These are phyloP conservation scores for Myochromella boudieri DNA, from an alignment of 768 basidiomycete genomes.

Conservation along the genomic window DNA sequence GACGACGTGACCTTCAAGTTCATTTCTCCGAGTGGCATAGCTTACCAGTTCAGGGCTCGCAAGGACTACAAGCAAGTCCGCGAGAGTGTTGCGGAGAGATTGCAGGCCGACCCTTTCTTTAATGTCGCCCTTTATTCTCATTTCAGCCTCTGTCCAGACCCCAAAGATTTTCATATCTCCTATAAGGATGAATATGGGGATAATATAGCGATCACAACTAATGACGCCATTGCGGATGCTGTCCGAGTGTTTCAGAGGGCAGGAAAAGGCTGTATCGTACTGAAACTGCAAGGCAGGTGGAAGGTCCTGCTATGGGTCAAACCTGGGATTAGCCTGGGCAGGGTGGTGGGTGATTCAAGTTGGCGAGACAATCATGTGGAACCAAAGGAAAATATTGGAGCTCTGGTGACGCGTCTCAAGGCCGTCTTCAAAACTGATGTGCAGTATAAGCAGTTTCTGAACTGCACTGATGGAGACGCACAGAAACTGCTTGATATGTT, in stretches of 20 bases:
- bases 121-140: not conserved
- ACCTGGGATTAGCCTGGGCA: no score
- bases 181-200: conserved; percentile 8
- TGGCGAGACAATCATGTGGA: no score
- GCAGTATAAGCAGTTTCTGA: conserved; percentile 1
- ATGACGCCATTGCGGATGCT: conserved; percentile 2
- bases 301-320: no score
- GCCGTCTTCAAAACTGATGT: conserved; percentile 1
- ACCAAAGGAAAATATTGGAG: no score
- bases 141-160: not conserved
- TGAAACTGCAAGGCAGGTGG: not conserved
- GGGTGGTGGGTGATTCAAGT: no score
- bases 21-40: not conserved
- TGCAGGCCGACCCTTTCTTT: conserved; percentile 3
- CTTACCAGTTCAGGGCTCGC: conserved; percentile 3
- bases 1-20: no score
- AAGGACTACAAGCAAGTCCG: not conserved
- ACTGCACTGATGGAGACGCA: not conserved
- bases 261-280: conserved; percentile 1
- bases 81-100: not conserved
- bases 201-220: conserved; percentile 1
- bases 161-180: conserved; percentile 2
- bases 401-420: not conserved
- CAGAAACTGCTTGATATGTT: conserved; percentile 4
- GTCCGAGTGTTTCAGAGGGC: not conserved